phyloP scores from a whole-genome alignment of 192 early-diverging fungal genomes.

The Podila verticillata region DNA sequence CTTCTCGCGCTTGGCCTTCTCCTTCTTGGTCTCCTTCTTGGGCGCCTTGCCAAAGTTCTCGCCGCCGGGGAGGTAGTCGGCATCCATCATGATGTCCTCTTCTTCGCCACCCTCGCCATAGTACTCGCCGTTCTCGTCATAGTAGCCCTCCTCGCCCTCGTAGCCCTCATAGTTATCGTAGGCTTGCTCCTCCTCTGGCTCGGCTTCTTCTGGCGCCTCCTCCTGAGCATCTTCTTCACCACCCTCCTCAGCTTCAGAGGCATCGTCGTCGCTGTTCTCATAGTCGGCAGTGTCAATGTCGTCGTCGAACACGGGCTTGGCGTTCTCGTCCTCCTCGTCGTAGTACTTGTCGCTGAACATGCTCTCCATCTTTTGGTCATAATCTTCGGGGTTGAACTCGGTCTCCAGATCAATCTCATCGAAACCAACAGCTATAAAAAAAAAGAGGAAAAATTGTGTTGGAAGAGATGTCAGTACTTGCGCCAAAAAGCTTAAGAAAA shows the following conservation, averaged over 20 bases:
- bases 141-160: conserved; percentile 53
- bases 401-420: conserved; percentile 85
- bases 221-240: conserved; percentile 43
- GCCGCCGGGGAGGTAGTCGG: conserved; percentile 85
- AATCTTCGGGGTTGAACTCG: conserved; percentile 92
- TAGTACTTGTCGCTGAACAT: conserved; percentile 84
- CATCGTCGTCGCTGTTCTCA: conserved; percentile 28
- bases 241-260: conserved; percentile 74
- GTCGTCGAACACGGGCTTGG: conserved; percentile 90
- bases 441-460: conserved; percentile 3
- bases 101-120: conserved; percentile 59
- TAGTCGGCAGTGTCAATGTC: conserved; percentile 82
- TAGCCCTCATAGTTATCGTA: conserved; percentile 24
- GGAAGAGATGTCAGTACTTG: neutral
- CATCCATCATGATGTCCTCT: conserved; percentile 91
- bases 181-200: conserved; percentile 50
- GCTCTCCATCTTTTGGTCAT: conserved; percentile 86
- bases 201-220: conserved; percentile 36
- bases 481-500: neutral
- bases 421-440: conserved; percentile 65
- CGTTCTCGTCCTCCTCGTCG: conserved; percentile 56
- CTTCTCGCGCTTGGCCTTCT: conserved; percentile 45
- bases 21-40: conserved; percentile 57
- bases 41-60: conserved; percentile 59
- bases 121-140: conserved; percentile 53